A percentile compares a stretch with the other conserved stretches of the same genome.
phyloP scores from a whole-genome alignment of 1,139 yeast genomes.

The Blastobotrys serpentis region DNA sequence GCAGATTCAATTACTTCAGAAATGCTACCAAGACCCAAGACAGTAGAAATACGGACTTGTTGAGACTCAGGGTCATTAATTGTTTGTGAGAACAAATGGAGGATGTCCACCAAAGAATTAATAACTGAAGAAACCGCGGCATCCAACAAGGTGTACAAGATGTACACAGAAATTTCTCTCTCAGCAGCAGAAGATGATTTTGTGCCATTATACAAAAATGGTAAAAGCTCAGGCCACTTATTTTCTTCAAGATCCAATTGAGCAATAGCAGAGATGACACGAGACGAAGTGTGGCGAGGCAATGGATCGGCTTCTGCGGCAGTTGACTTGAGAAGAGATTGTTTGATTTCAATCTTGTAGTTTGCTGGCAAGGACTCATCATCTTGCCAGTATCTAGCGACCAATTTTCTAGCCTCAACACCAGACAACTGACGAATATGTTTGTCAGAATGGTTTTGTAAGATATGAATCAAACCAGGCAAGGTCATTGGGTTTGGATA shows the following conservation, averaged over 20 bases:
- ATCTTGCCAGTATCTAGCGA: slow-evolving; percentile 67
- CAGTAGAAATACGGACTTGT: slow-evolving; percentile 80
- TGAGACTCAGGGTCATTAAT: slow-evolving; percentile 62
- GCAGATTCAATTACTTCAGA: slow-evolving; percentile 56
- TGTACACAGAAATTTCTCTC: slow-evolving; percentile 83
- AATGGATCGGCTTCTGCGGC: slow-evolving; percentile 63
- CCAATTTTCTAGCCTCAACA: slow-evolving; percentile 88
- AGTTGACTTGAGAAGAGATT: slow-evolving; percentile 65
- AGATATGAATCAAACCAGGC: slow-evolving; percentile 79
- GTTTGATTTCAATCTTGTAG: slow-evolving; percentile 51
- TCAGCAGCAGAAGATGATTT: slow-evolving; percentile 55
- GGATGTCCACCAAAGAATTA: slow-evolving; percentile 63
- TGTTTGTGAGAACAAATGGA: slow-evolving; percentile 64
- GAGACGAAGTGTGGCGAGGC: slow-evolving; percentile 85
- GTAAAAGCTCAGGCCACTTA: slow-evolving; percentile 78
- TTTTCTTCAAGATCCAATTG: slow-evolving; percentile 64
- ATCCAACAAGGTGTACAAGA: slow-evolving; percentile 76
- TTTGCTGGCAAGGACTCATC: slow-evolving; percentile 40
- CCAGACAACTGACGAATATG: slow-evolving; percentile 82
- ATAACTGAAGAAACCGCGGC: slow-evolving; percentile 60
- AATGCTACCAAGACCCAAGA: slow-evolving; percentile 75
- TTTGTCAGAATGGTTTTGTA: slow-evolving; percentile 63
- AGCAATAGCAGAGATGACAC: slow-evolving; percentile 86
- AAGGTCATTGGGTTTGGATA: slow-evolving; percentile 70
- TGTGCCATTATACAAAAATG: slow-evolving; percentile 68